Percentiles rank a stretch among this genome's conserved stretches.
phyloP scores from a whole-genome alignment of 2,329 filamentous ascomycete genomes.

The Triangularia setosa region DNA sequence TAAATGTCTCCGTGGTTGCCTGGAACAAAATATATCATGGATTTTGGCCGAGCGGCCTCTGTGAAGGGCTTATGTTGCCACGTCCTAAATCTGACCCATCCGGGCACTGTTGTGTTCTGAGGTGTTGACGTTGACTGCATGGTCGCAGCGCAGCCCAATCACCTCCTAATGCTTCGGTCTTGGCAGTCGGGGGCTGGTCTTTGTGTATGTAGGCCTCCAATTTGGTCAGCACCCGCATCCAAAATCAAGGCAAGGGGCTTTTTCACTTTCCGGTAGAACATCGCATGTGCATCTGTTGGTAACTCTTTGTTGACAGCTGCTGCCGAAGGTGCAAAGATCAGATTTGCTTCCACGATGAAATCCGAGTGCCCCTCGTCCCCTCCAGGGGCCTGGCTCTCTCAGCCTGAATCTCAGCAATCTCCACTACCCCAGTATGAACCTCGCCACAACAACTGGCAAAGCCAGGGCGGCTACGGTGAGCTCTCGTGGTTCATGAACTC shows the following conservation, averaged over 20 bases:
- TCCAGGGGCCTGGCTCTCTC: background rate
- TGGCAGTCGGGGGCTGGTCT: background rate
- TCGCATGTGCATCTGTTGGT: too few relatives aligned
- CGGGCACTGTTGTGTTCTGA: background rate
- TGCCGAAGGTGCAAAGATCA: too few relatives aligned
- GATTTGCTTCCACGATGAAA: too few relatives aligned
- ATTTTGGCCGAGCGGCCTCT: background rate
- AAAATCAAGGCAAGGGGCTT: too few relatives aligned
- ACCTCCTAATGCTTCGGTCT: background rate
- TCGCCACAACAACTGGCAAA: background rate
- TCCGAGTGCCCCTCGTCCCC: too few relatives aligned
- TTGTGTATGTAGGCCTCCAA: too few relatives aligned
- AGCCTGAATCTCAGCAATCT: background rate
- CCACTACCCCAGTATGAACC: too few relatives aligned
- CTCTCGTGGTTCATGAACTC: background rate
- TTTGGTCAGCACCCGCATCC: too few relatives aligned
- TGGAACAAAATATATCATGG: background rate
- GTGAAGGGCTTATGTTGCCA: background rate
- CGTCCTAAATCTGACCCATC: background rate
- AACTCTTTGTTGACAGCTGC: too few relatives aligned
- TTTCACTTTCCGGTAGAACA: too few relatives aligned
- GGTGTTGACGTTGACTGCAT: background rate
- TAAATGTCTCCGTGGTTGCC: too few relatives aligned
- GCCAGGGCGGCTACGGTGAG: background rate
- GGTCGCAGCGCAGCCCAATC: background rate